A percentile compares a stretch with the other conserved stretches of the same genome.
Conservation (phyloP, 2,329 filamentous ascomycete species). For the Beauveria bassiana region DNA sequence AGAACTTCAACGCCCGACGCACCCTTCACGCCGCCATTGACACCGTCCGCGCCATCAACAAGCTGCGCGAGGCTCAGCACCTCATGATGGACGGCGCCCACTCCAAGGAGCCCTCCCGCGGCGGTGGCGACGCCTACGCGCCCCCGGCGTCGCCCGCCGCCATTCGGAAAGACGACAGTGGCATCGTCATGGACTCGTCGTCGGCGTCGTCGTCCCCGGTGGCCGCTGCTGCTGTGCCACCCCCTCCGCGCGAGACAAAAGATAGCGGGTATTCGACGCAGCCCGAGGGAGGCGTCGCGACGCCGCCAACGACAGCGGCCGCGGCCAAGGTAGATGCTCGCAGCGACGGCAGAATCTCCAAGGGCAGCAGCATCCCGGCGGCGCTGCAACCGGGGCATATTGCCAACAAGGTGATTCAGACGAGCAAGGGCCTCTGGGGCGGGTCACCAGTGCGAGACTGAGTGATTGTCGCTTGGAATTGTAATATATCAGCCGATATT, state of each 20-base stretch:
- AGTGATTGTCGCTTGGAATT: neutral
- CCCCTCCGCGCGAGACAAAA: conserved; percentile 18
- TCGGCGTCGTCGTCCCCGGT: too few species aligned
- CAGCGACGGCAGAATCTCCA: conserved; percentile 35
- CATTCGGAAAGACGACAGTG: conserved; percentile 37
- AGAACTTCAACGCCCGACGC: conserved; percentile 65
- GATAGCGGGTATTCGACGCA: conserved; percentile 45
- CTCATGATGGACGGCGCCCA: conserved; percentile 54
- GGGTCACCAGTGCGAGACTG: conserved; percentile 23
- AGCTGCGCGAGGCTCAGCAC: conserved; percentile 56
- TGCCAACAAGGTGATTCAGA: conserved; percentile 53
- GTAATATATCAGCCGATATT: too few species aligned
- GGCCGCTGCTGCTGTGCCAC: neutral
- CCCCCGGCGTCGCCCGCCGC: conserved; percentile 14
- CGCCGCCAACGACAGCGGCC: neutral
- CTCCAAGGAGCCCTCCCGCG: conserved; percentile 41
- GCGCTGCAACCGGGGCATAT: conserved; percentile 47
- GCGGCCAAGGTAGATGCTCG: neutral
- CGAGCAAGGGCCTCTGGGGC: conserved; percentile 56
- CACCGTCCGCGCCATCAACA: conserved; percentile 64
- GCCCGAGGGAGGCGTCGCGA: conserved; percentile 16
- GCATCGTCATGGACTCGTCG: conserved; percentile 27
- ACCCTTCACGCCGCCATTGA: conserved; percentile 65
- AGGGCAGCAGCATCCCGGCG: conserved; percentile 40
- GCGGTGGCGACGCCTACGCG: conserved; percentile 12